Conservation (phyloP, 768 basidiomycete species). For the Calocybe cyanea region DNA sequence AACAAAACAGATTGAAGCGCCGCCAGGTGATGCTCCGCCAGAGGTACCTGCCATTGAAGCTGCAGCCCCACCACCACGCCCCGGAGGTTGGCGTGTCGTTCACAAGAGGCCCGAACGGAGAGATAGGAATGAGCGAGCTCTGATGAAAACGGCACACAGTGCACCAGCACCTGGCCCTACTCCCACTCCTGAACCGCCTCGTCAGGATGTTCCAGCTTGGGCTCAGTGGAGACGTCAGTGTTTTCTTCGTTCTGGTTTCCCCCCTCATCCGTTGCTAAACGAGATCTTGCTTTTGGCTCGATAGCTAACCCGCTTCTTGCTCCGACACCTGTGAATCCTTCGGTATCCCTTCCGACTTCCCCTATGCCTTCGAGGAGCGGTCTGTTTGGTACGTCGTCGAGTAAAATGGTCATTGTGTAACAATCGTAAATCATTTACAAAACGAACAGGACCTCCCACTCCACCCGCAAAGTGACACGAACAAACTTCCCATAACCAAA, state of each 20-base stretch:
- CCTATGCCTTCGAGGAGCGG: constrained; percentile 5
- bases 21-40: constrained; percentile 27
- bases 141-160: constrained; percentile 34
- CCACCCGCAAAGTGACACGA: not conserved
- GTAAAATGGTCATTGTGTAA: too few species aligned
- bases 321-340: constrained; percentile 9
- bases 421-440: too few species aligned
- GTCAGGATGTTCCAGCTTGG: constrained; percentile 69
- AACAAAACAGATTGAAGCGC: constrained; percentile 27
- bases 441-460: constrained; percentile 3
- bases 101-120: constrained; percentile 59
- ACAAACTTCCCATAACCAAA: too few species aligned
- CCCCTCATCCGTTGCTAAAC: too few species aligned
- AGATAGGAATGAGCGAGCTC: constrained; percentile 22
- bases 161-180: constrained; percentile 38
- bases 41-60: constrained; percentile 46
- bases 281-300: not conserved
- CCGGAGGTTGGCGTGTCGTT: constrained; percentile 73
- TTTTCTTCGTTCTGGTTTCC: too few species aligned
- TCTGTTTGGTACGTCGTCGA: constrained; percentile 1
- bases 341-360: not conserved
- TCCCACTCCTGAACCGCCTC: constrained; percentile 40
- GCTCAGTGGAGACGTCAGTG: constrained; percentile 39
- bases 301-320: constrained; percentile 14
- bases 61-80: constrained; percentile 43